These are phyloP conservation scores for Plasmodium sp. DNA, from an alignment of 169 alveolate species.

Conservation along the genomic window DNA sequence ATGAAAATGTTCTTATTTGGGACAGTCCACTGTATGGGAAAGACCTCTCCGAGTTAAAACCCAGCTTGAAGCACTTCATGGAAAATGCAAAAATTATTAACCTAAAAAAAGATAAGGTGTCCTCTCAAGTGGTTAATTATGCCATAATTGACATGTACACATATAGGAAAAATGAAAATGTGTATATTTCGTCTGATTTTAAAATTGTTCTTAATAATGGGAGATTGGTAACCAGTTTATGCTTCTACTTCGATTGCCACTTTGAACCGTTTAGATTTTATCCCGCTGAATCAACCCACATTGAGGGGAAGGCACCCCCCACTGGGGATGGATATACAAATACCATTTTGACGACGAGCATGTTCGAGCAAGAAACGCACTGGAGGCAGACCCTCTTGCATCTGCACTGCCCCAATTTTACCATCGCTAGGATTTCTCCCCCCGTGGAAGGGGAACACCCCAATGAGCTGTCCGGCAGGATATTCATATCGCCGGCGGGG, in stretches of 20 bases:
- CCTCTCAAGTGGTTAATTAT: conserved; percentile 75
- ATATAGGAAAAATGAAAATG: conserved; percentile 47
- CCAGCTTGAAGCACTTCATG: conserved; percentile 62
- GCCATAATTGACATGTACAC: conserved; percentile 72
- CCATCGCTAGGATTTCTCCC: conserved; percentile 11
- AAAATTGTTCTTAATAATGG: conserved; percentile 62
- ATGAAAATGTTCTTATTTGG: conserved; percentile 92
- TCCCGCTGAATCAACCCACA: conserved; percentile 48
- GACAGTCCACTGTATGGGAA: conserved; percentile 82
- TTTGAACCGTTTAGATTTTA: conserved; percentile 58
- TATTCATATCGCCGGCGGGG: conserved; percentile 17
- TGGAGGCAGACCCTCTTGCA: conserved; percentile 87
- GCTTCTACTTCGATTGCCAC: conserved; percentile 78
- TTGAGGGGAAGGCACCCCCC: conserved; percentile 3
- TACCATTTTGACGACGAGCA: conserved; percentile 79
- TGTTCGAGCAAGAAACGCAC: conserved; percentile 81
- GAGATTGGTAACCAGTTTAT: conserved; percentile 61
- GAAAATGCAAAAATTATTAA: conserved; percentile 78
- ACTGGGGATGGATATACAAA: not conserved
- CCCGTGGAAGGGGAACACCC: not conserved
- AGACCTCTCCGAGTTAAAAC: conserved; percentile 76
- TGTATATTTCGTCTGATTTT: conserved; percentile 9
- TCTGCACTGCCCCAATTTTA: conserved; percentile 38
- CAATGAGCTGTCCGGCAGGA: conserved; percentile 39
- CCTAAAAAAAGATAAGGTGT: conserved; percentile 66